Percentiles rank a stretch among this genome's conserved stretches.
phyloP scores from a whole-genome alignment of 2,329 filamentous ascomycete genomes.

The Colletotrichum tropicicola region DNA sequence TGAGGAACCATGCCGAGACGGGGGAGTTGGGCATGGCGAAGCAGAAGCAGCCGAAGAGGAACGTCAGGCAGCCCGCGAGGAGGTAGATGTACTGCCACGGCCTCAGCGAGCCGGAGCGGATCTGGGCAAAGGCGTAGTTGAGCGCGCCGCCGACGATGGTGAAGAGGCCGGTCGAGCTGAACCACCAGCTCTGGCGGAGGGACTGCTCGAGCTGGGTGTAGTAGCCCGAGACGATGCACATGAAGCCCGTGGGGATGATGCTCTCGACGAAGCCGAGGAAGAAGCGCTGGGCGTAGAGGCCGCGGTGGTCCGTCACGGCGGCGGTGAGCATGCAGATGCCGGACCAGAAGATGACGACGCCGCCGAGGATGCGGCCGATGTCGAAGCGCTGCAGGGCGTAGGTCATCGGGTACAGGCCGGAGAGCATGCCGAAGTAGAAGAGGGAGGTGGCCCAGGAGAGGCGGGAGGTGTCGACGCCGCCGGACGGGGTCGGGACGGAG shows the following conservation, averaged over 20 bases:
- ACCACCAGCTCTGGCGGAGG: slow-evolving; percentile 74
- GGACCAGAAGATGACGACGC: slow-evolving; percentile 72
- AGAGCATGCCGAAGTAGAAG: slow-evolving; percentile 84
- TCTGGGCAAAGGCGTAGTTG: slow-evolving; percentile 75
- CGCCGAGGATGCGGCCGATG: slow-evolving; percentile 70
- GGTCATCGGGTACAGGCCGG: slow-evolving; percentile 77
- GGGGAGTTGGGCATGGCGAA: slow-evolving; percentile 74
- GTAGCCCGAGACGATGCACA: slow-evolving; percentile 68
- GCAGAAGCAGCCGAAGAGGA: slow-evolving; percentile 71
- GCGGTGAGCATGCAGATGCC: slow-evolving; percentile 75
- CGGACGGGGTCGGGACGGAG: slow-evolving; percentile 58
- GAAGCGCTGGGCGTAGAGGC: slow-evolving; percentile 74
- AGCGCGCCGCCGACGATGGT: slow-evolving; percentile 71
- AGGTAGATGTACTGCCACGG: slow-evolving; percentile 79
- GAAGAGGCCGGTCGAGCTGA: slow-evolving; percentile 66
- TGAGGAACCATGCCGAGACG: slow-evolving; percentile 75
- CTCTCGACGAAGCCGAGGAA: slow-evolving; percentile 71
- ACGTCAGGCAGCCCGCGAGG: slow-evolving; percentile 69
- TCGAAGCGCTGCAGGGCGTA: slow-evolving; percentile 75
- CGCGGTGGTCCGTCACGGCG: slow-evolving; percentile 68
- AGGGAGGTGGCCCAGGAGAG: slow-evolving; percentile 81
- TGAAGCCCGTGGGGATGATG: slow-evolving; percentile 72
- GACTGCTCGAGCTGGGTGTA: slow-evolving; percentile 74
- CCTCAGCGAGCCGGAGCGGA: slow-evolving; percentile 59
- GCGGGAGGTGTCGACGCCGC: slow-evolving; percentile 67